phyloP scores from a whole-genome alignment of 176 grass and related monocot genomes.

The Secale cereale region DNA sequence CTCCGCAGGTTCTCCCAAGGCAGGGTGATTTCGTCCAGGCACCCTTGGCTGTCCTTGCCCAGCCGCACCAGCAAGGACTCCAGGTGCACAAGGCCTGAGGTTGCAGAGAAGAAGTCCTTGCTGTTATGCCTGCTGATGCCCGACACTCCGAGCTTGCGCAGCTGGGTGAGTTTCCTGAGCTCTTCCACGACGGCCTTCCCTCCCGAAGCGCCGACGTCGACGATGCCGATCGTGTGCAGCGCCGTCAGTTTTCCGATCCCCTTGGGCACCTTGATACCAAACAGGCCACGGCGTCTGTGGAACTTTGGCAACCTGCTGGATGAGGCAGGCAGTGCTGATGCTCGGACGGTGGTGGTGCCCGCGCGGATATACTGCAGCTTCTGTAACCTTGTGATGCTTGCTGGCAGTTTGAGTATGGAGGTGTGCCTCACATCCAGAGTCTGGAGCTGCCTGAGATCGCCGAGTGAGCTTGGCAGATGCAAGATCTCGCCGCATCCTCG shows the following conservation, averaged over 20 bases:
- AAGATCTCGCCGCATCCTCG: background rate
- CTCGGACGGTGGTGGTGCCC: background rate
- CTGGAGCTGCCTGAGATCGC: conserved; percentile 13
- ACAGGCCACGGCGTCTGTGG: background rate
- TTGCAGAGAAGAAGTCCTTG: background rate
- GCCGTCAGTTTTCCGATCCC: background rate
- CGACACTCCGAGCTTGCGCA: conserved; percentile 8
- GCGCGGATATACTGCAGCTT: conserved; percentile 25
- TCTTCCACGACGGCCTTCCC: background rate
- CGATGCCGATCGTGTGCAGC: background rate
- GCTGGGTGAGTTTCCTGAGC: conserved; percentile 10
- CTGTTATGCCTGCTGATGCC: conserved; percentile 7
- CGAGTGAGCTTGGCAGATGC: background rate
- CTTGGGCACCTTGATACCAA: background rate
- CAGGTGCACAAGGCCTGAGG: background rate
- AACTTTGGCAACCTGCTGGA: background rate
- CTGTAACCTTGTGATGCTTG: background rate
- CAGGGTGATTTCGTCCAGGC: background rate
- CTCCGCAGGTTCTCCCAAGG: background rate
- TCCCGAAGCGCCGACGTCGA: background rate
- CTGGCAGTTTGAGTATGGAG: background rate
- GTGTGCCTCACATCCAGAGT: conserved; percentile 28
- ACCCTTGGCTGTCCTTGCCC: background rate
- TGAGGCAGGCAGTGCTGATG: background rate
- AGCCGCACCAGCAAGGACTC: background rate